Conservation (phyloP, 2,329 filamentous ascomycete species). For the Bipolaris cookei region DNA sequence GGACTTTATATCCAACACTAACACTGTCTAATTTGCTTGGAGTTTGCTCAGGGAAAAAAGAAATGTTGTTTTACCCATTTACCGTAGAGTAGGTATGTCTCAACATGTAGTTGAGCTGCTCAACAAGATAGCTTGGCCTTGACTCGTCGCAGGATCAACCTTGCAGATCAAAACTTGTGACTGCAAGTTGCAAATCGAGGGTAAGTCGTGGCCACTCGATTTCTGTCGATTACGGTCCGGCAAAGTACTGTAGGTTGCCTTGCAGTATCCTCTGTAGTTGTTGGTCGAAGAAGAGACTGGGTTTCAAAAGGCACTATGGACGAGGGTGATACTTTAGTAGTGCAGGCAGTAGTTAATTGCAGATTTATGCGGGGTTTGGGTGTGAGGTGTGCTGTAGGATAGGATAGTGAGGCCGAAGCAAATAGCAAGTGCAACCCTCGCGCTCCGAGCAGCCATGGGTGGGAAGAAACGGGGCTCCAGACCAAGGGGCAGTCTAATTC, state of each 20-base stretch:
- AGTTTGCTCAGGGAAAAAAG: background rate
- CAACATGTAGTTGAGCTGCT: background rate
- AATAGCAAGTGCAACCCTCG: background rate
- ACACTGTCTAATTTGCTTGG: no score
- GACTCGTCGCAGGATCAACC: background rate
- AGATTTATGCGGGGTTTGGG: background rate
- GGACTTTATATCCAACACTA: background rate
- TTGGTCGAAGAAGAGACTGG: constrained; percentile 27
- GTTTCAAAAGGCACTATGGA: constrained; percentile 39
- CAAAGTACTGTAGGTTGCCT: background rate
- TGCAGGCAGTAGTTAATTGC: constrained; percentile 20
- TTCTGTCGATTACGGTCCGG: background rate
- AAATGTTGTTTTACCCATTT: background rate
- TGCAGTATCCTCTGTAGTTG: background rate
- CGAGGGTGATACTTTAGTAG: constrained; percentile 35
- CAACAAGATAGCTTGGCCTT: constrained; percentile 1
- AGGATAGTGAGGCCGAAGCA: background rate
- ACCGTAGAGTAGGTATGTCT: background rate
- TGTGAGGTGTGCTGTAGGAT: background rate
- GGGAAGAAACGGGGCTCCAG: background rate
- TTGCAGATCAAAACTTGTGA: background rate
- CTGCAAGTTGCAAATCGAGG: background rate
- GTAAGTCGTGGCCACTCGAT: background rate
- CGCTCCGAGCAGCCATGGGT: background rate
- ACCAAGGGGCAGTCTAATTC: no score